Conservation (phyloP, 2,329 filamentous ascomycete species). For the Cytospora piceicola region DNA sequence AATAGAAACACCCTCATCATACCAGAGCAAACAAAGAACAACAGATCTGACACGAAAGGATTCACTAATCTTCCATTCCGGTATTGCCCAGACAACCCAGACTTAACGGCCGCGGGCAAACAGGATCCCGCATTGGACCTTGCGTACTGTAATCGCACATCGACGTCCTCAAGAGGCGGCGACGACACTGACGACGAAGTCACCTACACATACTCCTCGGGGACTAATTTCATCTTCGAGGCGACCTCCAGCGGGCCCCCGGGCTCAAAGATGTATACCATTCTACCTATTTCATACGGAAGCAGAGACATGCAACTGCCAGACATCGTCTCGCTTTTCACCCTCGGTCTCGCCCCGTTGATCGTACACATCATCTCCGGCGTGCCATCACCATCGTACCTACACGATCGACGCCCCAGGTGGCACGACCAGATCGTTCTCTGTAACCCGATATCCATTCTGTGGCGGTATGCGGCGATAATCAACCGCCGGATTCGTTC, state of each 20-base stretch:
- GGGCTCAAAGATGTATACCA: not conserved
- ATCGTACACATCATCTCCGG: constrained; percentile 17
- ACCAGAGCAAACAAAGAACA: too few relatives aligned
- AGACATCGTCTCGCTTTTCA: not conserved
- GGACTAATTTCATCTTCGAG: too few relatives aligned
- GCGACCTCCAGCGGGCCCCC: too few relatives aligned
- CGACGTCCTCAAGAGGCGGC: too few relatives aligned
- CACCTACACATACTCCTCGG: not conserved
- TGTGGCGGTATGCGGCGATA: constrained; percentile 15
- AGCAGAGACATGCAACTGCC: not conserved
- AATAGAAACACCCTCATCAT: not conserved
- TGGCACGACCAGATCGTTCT: constrained; percentile 11
- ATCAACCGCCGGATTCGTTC: constrained; percentile 3
- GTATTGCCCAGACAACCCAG: too few relatives aligned
- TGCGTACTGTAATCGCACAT: too few relatives aligned
- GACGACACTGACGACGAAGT: too few relatives aligned
- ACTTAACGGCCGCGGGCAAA: too few relatives aligned
- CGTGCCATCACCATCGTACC: constrained; percentile 7
- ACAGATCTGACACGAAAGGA: too few relatives aligned
- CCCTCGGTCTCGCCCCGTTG: constrained; percentile 9
- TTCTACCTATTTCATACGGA: constrained; percentile 1
- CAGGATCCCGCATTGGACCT: too few relatives aligned
- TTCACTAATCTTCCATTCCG: too few relatives aligned
- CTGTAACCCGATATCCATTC: not conserved
- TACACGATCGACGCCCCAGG: not conserved